Conservation (phyloP, 495 filamentous ascomycete genomes). For the Podospora pseudopauciseta region DNA sequence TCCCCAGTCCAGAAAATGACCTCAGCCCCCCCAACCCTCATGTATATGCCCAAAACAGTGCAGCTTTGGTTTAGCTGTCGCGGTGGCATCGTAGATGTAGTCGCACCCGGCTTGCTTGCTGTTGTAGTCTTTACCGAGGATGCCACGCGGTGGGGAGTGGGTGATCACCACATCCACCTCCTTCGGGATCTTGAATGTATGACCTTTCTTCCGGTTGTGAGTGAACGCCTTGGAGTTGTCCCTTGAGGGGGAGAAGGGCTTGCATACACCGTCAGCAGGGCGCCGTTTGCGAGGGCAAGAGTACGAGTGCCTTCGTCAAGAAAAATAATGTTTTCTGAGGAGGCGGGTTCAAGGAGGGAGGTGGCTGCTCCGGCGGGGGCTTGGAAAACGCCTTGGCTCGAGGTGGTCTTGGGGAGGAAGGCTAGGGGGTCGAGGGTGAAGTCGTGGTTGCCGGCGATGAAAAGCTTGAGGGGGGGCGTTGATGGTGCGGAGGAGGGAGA, state of each 20-base stretch:
- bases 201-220: conserved; percentile 52
- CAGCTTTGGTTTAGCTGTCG: conserved; percentile 50
- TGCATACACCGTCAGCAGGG: conserved; percentile 60
- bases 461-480: conserved; percentile 67
- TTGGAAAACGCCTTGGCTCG: not conserved
- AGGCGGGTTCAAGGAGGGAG: conserved; percentile 37
- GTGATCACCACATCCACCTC: conserved; percentile 65
- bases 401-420: not conserved
- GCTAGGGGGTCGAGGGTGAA: conserved; percentile 58
- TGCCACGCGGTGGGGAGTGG: conserved; percentile 63
- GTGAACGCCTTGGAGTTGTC: conserved; percentile 57
- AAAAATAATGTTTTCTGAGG: conserved; percentile 53
- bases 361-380: conserved; percentile 19
- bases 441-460: conserved; percentile 83
- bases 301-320: conserved; percentile 61
- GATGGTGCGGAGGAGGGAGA: conserved; percentile 53
- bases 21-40: conserved; percentile 69
- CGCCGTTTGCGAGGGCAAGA: conserved; percentile 57
- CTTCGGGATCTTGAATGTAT: conserved; percentile 45
- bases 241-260: conserved; percentile 63
- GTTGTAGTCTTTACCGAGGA: conserved; percentile 49
- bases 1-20: conserved; percentile 50
- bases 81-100: conserved; percentile 54
- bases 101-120: conserved; percentile 51
- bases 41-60: conserved; percentile 77